Conservation (phyloP, 495 filamentous ascomycete genomes). For the Geopyxis carbonaria region DNA sequence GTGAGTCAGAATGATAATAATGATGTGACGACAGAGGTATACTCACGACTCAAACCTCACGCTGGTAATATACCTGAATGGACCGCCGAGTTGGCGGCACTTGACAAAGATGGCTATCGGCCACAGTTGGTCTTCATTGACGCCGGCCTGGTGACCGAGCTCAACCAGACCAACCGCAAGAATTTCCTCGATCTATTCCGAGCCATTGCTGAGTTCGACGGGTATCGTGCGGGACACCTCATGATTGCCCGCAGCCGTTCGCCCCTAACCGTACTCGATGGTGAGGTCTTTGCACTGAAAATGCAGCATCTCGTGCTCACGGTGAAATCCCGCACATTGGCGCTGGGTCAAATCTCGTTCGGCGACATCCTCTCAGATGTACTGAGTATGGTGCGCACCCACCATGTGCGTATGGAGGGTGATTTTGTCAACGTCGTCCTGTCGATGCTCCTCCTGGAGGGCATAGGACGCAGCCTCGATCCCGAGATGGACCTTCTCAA, state of each 20-base stretch:
- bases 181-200: conserved; percentile 97
- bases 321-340: conserved; percentile 79
- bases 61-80: conserved; percentile 46
- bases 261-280: conserved; percentile 69
- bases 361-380: conserved; percentile 87
- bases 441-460: conserved; percentile 81
- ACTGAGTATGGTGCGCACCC: conserved; percentile 72
- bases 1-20: conserved; percentile 36
- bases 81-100: conserved; percentile 49
- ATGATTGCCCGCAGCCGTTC: conserved; percentile 94
- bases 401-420: conserved; percentile 90
- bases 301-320: conserved; percentile 90
- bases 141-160: conserved; percentile 85
- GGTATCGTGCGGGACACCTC: conserved; percentile 81
- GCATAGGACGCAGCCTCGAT: conserved; percentile 76
- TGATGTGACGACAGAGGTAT: conserved; percentile 79
- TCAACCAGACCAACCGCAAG: conserved; percentile 65
- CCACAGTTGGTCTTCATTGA: conserved; percentile 97
- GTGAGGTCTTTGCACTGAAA: conserved; percentile 78
- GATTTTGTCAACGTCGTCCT: conserved; percentile 99
- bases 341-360: conserved; percentile 88
- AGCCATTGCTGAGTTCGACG: conserved; percentile 90
- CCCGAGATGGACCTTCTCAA: conserved; percentile 77
- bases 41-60: conserved; percentile 53
- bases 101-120: conserved; percentile 81